phyloP scores from a whole-genome alignment of 2,329 filamentous ascomycete genomes.

The Mycosphaerella arachidis region DNA sequence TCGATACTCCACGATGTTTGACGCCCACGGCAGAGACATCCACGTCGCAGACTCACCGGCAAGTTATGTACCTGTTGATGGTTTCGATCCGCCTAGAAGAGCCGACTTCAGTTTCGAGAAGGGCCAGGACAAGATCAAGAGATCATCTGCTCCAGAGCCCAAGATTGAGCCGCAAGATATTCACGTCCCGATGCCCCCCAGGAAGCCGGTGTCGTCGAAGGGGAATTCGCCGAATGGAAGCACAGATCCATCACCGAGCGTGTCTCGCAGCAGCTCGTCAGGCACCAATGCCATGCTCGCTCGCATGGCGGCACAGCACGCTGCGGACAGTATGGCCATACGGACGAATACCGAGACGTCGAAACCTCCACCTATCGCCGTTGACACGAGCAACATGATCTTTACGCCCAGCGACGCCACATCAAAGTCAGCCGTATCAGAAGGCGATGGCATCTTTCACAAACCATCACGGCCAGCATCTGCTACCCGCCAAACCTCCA shows the following conservation, averaged over 20 bases:
- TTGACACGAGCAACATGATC: neutral
- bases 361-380: neutral
- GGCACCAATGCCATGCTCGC: conserved; percentile 17
- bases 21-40: conserved; percentile 31
- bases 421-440: conserved; percentile 12
- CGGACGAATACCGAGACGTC: neutral
- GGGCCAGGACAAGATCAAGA: conserved; percentile 14
- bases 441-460: conserved; percentile 23
- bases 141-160: neutral
- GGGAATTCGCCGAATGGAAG: conserved; percentile 7
- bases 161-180: neutral
- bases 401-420: conserved; percentile 6
- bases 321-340: conserved; percentile 12
- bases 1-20: conserved; percentile 42
- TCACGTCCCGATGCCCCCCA: conserved; percentile 4
- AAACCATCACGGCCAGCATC: conserved; percentile 34
- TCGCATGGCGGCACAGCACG: conserved; percentile 21
- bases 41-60: conserved; percentile 36
- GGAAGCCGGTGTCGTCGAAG: conserved; percentile 7
- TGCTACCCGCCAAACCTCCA: conserved; percentile 15
- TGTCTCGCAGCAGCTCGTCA: conserved; percentile 7
- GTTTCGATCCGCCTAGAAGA: conserved; percentile 34
- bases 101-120: conserved; percentile 17
- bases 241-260: neutral
- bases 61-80: conserved; percentile 38